Evolutionary conservation across 1,139 yeast species (phyloP).

Genomic region (Yamadazyma buinensis): DNA sequence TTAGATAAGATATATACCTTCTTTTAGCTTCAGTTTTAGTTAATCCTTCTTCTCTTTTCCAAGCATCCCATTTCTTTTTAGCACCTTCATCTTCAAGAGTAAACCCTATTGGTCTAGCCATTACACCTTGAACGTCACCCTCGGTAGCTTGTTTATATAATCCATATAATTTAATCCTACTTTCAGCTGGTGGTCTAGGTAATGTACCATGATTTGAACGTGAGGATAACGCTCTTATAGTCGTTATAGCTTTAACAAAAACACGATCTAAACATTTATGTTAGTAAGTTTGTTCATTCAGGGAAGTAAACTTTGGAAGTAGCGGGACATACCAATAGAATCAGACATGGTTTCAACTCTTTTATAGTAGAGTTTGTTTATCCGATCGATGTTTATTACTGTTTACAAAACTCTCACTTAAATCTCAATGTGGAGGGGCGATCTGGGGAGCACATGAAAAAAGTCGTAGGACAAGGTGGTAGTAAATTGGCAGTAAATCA

Average conservation of each 20-base stretch:
- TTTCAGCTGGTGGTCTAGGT: slow-evolving; percentile 78
- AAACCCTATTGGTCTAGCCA: slow-evolving; percentile 62
- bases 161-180: slow-evolving; percentile 69
- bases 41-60: slow-evolving; percentile 74
- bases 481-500: slow-evolving; percentile 26
- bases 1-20: slow-evolving; percentile 60
- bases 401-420: too few relatives aligned
- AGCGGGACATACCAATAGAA: slow-evolving; percentile 10
- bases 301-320: too few relatives aligned
- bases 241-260: slow-evolving; percentile 75
- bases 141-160: slow-evolving; percentile 86
- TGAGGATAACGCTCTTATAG: slow-evolving; percentile 70
- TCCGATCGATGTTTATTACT: too few relatives aligned
- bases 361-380: too few relatives aligned
- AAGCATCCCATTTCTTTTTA: slow-evolving; percentile 78
- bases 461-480: slow-evolving; percentile 13
- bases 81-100: slow-evolving; percentile 64
- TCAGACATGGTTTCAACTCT: too few relatives aligned
- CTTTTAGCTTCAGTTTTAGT: slow-evolving; percentile 73
- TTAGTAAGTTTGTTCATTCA: slow-evolving; percentile 4
- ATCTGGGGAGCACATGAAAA: neutral
- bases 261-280: slow-evolving; percentile 80
- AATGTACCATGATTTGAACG: slow-evolving; percentile 65
- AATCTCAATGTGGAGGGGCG: neutral
- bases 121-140: slow-evolving; percentile 69